These are phyloP conservation scores for Stromatinia cepivora DNA, from an alignment of 2,329 filamentous ascomycete species.

Conservation along the genomic window DNA sequence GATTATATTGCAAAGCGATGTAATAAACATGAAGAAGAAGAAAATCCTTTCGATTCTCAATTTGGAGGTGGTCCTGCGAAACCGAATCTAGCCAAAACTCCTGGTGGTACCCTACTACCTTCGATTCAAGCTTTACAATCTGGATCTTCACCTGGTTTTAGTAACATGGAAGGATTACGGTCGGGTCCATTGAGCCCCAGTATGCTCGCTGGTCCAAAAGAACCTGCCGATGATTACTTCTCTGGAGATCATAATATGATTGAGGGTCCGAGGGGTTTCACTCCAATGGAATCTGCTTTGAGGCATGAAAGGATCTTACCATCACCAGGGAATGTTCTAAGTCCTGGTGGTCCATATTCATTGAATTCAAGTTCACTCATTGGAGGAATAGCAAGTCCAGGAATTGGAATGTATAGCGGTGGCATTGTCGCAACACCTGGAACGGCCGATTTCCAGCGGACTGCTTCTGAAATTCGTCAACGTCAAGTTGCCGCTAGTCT, in stretches of 20 bases:
- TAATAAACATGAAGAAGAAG: constrained; percentile 67
- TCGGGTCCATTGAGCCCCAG: constrained; percentile 94
- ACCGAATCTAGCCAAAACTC: constrained; percentile 68
- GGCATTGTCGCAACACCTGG: constrained; percentile 72
- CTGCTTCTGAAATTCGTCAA: constrained; percentile 53
- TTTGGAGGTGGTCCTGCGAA: constrained; percentile 55
- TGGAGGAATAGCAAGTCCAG: constrained; percentile 64
- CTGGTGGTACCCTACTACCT: constrained; percentile 79
- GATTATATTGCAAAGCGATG: constrained; percentile 59
- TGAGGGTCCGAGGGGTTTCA: constrained; percentile 60
- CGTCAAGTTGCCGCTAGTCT: constrained; percentile 62
- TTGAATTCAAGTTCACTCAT: not conserved
- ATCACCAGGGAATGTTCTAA: constrained; percentile 54
- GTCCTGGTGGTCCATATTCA: constrained; percentile 80
- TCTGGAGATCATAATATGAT: constrained; percentile 65
- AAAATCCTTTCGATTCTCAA: constrained; percentile 96
- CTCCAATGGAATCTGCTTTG: constrained; percentile 95
- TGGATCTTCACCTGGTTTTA: constrained; percentile 76
- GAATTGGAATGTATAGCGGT: constrained; percentile 67
- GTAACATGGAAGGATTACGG: constrained; percentile 75
- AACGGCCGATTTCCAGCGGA: constrained; percentile 92
- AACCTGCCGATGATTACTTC: constrained; percentile 73
- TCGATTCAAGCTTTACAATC: constrained; percentile 90
- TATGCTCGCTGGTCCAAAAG: constrained; percentile 83
- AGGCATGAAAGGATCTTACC: constrained; percentile 47